Evolutionary conservation across 176 grass and related monocot genomes (phyloP).

Genomic region (Carex myosuroides): DNA sequence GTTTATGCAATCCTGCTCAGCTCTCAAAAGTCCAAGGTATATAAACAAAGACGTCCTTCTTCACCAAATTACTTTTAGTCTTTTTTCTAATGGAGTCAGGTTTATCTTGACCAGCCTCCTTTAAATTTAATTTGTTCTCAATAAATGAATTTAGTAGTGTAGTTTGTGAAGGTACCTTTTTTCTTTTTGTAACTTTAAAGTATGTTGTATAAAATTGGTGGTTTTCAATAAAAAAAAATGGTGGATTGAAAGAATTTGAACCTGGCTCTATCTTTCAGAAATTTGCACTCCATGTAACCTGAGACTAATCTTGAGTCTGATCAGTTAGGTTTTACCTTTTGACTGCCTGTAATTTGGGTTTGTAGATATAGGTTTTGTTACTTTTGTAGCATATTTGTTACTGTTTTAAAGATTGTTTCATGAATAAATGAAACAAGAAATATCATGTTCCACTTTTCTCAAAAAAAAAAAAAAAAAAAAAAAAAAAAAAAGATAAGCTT

Average conservation of each 20-base stretch:
- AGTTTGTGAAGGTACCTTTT: background rate
- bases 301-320: background rate
- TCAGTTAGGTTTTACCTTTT: background rate
- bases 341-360: background rate
- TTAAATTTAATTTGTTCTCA: constrained; percentile 10
- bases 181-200: background rate
- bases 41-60: background rate
- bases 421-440: background rate
- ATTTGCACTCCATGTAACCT: background rate
- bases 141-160: background rate
- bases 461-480: background rate
- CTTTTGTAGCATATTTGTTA: background rate
- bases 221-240: background rate
- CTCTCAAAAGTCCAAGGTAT: constrained; percentile 66
- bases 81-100: background rate
- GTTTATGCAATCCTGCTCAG: constrained; percentile 68
- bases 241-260: background rate
- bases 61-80: background rate
- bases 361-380: background rate
- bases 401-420: background rate
- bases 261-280: background rate
- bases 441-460: background rate
- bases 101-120: background rate
- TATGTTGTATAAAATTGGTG: background rate
- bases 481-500: background rate